A percentile compares a stretch with the other conserved stretches of the same genome.
Evolutionary conservation across 2,329 filamentous ascomycete species (phyloP).

Genomic region (Penicillium sp.): DNA sequence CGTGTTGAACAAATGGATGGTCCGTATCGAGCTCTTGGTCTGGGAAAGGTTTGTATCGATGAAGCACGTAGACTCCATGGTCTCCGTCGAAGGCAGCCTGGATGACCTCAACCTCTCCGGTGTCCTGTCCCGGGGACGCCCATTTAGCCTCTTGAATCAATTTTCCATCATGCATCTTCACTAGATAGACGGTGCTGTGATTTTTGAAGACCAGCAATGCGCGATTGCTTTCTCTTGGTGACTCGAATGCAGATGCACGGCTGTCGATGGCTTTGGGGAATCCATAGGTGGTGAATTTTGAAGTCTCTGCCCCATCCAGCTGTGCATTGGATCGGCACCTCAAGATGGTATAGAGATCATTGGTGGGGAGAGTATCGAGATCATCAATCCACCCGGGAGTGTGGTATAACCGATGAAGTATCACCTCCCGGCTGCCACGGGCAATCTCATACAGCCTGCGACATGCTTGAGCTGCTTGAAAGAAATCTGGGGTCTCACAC

Average conservation of each 20-base stretch:
- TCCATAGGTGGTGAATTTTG: conserved; percentile 30
- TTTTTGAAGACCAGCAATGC: conserved; percentile 33
- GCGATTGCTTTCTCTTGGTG: conserved; percentile 18
- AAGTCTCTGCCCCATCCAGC: conserved; percentile 39
- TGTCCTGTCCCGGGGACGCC: conserved; percentile 23
- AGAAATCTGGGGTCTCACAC: conserved; percentile 36
- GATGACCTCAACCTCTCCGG: conserved; percentile 35
- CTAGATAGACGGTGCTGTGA: conserved; percentile 30
- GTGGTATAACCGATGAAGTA: conserved; percentile 38
- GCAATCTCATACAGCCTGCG: conserved; percentile 39
- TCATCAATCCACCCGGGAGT: conserved; percentile 34
- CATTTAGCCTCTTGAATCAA: conserved; percentile 19
- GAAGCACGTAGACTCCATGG: conserved; percentile 32
- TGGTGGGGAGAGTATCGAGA: conserved; percentile 19
- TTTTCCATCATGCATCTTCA: conserved; percentile 20
- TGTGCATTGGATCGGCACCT: conserved; percentile 31
- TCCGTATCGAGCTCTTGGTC: conserved; percentile 20
- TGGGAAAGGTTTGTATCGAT: conserved; percentile 31
- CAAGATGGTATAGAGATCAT: conserved; percentile 35
- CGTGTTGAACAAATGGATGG: conserved; percentile 38
- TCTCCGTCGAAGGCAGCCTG: conserved; percentile 29
- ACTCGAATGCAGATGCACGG: conserved; percentile 34
- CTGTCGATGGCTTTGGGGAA: conserved; percentile 32
- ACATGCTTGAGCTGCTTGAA: conserved; percentile 41
- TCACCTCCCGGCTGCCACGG: conserved; percentile 33